Evolutionary conservation across 495 filamentous ascomycete species (phyloP).

Genomic region (Aspergillus saccharolyticus): DNA sequence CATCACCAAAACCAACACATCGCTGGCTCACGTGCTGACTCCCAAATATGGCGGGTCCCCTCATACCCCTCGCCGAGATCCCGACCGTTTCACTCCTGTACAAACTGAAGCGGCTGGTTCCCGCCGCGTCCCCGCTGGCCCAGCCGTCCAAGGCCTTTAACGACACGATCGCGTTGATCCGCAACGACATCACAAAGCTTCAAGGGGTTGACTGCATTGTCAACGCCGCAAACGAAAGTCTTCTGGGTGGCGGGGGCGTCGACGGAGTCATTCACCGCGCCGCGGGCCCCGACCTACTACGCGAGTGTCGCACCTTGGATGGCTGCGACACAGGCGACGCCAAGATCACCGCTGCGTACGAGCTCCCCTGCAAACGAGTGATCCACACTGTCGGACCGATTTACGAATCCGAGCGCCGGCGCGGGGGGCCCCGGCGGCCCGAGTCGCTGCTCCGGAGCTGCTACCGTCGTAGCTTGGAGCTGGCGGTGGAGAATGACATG

Average conservation of each 20-base stretch:
- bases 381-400: slow-evolving; percentile 91
- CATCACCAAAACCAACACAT: background rate
- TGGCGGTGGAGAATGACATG: slow-evolving; percentile 61
- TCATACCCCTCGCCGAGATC: slow-evolving; percentile 47
- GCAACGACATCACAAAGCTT: slow-evolving; percentile 79
- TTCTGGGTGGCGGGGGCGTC: slow-evolving; percentile 83
- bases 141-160: slow-evolving; percentile 58
- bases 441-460: slow-evolving; percentile 57
- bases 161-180: slow-evolving; percentile 63
- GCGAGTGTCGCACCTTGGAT: slow-evolving; percentile 61
- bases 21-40: background rate
- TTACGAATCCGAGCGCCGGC: slow-evolving; percentile 44
- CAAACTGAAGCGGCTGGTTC: slow-evolving; percentile 28
- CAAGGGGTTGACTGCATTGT: slow-evolving; percentile 72
- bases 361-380: slow-evolving; percentile 68
- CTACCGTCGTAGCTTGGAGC: slow-evolving; percentile 68
- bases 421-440: slow-evolving; percentile 30
- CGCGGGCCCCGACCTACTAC: slow-evolving; percentile 63
- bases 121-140: slow-evolving; percentile 19
- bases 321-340: slow-evolving; percentile 76
- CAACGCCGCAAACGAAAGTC: slow-evolving; percentile 79
- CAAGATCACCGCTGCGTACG: slow-evolving; percentile 76
- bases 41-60: slow-evolving; percentile 13
- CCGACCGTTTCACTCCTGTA: slow-evolving; percentile 64
- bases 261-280: slow-evolving; percentile 83